phyloP scores from a whole-genome alignment of 768 basidiomycete species.

The Strobilomyces echinocephalus region DNA sequence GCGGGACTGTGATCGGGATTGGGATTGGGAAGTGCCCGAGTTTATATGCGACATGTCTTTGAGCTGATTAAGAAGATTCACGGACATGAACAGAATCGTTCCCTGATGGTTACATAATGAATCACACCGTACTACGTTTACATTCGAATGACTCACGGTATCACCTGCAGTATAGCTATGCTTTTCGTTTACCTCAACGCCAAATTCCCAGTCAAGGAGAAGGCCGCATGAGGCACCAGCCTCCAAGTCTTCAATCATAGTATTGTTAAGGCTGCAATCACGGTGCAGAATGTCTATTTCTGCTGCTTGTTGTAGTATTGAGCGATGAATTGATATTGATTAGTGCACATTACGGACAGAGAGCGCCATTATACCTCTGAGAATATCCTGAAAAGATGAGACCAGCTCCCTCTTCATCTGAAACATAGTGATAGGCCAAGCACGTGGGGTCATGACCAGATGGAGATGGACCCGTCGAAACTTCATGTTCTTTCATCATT shows the following conservation, averaged over 20 bases:
- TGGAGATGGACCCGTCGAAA: background rate
- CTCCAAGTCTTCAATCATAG: background rate
- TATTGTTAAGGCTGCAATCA: background rate
- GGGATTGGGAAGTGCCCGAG: no score
- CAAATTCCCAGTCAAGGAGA: background rate
- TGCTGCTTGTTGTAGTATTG: background rate
- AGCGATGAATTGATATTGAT: no score
- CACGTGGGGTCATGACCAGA: background rate
- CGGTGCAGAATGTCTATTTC: background rate
- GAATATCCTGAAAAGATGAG: background rate
- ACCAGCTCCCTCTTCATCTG: background rate
- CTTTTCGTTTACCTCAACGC: background rate
- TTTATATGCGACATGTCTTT: no score
- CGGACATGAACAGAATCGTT: background rate
- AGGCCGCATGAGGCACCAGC: background rate
- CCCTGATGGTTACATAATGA: background rate
- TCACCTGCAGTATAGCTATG: background rate
- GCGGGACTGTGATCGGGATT: no score
- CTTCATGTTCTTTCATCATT: background rate
- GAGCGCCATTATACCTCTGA: background rate
- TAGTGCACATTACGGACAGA: no score
- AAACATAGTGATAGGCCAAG: background rate
- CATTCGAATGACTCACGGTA: background rate
- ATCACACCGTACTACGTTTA: background rate
- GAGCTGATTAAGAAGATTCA: background rate